Evolutionary conservation across 768 basidiomycete species (phyloP).

Genomic region (Amanita brunnescens): DNA sequence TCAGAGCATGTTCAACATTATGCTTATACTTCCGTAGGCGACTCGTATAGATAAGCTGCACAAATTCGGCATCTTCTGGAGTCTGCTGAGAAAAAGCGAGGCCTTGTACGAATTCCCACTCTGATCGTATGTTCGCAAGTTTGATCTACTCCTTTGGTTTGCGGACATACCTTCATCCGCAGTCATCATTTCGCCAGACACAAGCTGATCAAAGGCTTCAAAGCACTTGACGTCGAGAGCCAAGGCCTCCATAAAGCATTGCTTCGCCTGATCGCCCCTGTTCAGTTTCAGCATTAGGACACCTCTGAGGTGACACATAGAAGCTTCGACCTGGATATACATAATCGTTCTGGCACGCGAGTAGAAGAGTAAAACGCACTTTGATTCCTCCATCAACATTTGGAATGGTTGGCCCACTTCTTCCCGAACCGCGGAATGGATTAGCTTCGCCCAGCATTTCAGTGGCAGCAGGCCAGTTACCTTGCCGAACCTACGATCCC

Average conservation of each 20-base stretch:
- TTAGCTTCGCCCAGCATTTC: conserved; percentile 92
- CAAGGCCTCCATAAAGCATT: conserved; percentile 93
- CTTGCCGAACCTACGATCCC: conserved; percentile 57
- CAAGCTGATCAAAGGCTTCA: conserved; percentile 85
- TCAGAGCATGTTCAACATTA: conserved; percentile 68
- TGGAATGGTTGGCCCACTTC: conserved; percentile 62
- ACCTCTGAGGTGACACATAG: conserved; percentile 93
- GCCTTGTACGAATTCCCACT: conserved; percentile 92
- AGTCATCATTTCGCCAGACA: conserved; percentile 93
- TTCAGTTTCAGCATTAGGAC: conserved; percentile 91
- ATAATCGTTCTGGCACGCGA: background rate
- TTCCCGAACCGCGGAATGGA: conserved; percentile 69
- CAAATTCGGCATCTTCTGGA: conserved; percentile 83
- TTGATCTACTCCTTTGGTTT: background rate
- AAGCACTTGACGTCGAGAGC: conserved; percentile 95
- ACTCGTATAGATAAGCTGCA: conserved; percentile 86
- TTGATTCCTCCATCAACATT: conserved; percentile 94
- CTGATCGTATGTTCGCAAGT: conserved; percentile 29
- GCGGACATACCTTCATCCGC: conserved; percentile 81
- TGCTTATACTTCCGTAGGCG: conserved; percentile 89
- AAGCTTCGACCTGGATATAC: conserved; percentile 75
- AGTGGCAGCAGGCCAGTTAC: conserved; percentile 85
- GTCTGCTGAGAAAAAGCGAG: conserved; percentile 78
- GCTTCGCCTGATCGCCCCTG: conserved; percentile 83
- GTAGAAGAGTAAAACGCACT: conserved; percentile 31